Conservation (phyloP, 345 rosid genomes). For the Brassica carinata region DNA sequence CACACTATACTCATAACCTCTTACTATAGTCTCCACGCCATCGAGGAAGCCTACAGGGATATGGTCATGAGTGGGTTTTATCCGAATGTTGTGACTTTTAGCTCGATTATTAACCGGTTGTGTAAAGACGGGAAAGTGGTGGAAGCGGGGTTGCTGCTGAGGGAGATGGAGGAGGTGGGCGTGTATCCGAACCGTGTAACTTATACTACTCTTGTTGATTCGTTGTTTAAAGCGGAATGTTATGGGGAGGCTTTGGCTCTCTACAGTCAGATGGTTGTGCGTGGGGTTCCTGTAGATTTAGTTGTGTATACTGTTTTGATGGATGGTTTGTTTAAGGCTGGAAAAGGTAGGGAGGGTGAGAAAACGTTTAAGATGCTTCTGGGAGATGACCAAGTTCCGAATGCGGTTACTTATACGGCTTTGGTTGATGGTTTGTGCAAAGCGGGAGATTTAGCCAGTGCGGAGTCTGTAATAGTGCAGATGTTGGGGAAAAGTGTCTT, state of each 20-base stretch:
- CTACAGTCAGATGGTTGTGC: slow-evolving; percentile 75
- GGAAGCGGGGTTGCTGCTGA: slow-evolving; percentile 62
- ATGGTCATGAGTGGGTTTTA: slow-evolving; percentile 58
- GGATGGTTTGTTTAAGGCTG: slow-evolving; percentile 79
- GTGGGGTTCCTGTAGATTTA: slow-evolving; percentile 73
- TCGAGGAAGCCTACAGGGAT: slow-evolving; percentile 70
- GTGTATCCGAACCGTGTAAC: slow-evolving; percentile 70
- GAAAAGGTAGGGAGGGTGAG: slow-evolving; percentile 61
- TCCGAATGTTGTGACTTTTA: slow-evolving; percentile 80
- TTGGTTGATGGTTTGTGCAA: slow-evolving; percentile 77
- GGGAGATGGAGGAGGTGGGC: slow-evolving; percentile 70
- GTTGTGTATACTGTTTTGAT: slow-evolving; percentile 72
- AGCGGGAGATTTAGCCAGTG: slow-evolving; percentile 63
- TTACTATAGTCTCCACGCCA: slow-evolving; percentile 56
- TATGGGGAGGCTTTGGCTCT: slow-evolving; percentile 61
- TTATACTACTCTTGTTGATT: slow-evolving; percentile 68
- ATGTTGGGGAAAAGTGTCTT: slow-evolving; percentile 56
- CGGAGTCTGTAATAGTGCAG: slow-evolving; percentile 51
- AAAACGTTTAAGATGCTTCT: slow-evolving; percentile 49
- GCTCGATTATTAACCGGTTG: slow-evolving; percentile 68
- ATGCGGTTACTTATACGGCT: slow-evolving; percentile 60
- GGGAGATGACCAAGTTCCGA: slow-evolving; percentile 57
- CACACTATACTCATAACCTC: slow-evolving; percentile 72
- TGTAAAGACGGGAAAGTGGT: slow-evolving; percentile 62
- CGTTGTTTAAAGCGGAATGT: slow-evolving; percentile 61